A percentile compares a stretch with the other conserved stretches of the same genome.
phyloP scores from a whole-genome alignment of 2,329 filamentous ascomycete genomes.

The Hymenoscyphus fructigenus region DNA sequence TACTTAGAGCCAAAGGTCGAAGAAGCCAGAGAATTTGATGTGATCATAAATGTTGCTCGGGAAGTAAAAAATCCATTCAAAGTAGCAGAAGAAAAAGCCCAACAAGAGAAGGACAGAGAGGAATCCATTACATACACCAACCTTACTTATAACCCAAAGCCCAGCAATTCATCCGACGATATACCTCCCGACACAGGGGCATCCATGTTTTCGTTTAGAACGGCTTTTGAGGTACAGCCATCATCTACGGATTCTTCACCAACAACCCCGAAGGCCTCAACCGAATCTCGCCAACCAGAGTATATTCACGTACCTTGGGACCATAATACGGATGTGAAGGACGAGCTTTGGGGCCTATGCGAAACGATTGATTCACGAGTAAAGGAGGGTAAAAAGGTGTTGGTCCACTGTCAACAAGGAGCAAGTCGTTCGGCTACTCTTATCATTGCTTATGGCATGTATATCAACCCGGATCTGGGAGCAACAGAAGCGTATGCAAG shows the following conservation, averaged over 20 bases:
- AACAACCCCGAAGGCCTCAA: constrained; percentile 56
- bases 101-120: constrained; percentile 26
- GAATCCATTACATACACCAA: constrained; percentile 25
- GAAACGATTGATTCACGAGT: constrained; percentile 73
- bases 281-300: constrained; percentile 59
- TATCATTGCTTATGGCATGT: constrained; percentile 83
- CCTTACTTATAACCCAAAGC: constrained; percentile 9
- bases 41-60: constrained; percentile 80
- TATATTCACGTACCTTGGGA: constrained; percentile 89
- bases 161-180: constrained; percentile 12
- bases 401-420: constrained; percentile 84
- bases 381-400: constrained; percentile 71
- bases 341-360: constrained; percentile 72
- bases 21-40: constrained; percentile 74
- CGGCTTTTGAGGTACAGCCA: constrained; percentile 58
- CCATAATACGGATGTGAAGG: constrained; percentile 82
- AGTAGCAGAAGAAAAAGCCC: constrained; percentile 35
- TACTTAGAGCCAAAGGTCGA: constrained; percentile 79
- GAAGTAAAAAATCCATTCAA: constrained; percentile 78
- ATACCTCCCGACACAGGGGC: constrained; percentile 51
- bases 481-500: constrained; percentile 83
- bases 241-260: constrained; percentile 40
- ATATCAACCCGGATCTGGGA: constrained; percentile 71
- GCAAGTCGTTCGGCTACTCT: constrained; percentile 82
- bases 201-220: constrained; percentile 57